Evolutionary conservation across 1,284 basidiomycete species (phyloP).

Genomic region (Puccinia triticina): DNA sequence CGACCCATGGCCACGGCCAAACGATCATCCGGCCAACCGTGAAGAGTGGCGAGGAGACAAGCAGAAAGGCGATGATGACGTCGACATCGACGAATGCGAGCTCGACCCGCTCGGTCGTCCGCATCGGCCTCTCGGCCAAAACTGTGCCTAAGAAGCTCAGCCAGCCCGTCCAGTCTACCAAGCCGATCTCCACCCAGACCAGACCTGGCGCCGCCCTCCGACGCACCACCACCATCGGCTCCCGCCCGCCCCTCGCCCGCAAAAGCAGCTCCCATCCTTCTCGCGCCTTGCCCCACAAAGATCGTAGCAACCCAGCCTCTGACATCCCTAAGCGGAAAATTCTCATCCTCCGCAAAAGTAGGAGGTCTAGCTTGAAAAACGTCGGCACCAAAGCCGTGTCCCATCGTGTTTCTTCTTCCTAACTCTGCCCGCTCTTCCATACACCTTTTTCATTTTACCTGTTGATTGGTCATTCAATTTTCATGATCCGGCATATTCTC

Average conservation of each 20-base stretch:
- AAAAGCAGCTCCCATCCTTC: background rate
- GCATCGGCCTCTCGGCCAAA: constrained; percentile 4
- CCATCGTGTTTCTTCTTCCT: constrained; percentile 5
- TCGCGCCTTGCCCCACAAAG: background rate
- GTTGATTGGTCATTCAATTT: background rate
- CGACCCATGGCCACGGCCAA: constrained; percentile 3
- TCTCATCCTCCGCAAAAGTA: background rate
- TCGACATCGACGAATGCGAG: background rate
- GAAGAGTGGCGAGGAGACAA: background rate
- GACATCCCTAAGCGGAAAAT: background rate
- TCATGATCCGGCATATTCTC: too few relatives aligned
- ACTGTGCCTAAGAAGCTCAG: background rate
- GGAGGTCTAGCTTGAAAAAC: background rate
- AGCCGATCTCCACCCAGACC: background rate
- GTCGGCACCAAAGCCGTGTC: background rate
- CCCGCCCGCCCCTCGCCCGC: background rate
- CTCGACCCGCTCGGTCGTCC: background rate
- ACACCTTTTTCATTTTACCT: background rate
- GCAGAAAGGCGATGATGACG: background rate
- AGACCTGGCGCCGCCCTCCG: background rate
- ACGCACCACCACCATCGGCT: background rate
- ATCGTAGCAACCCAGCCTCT: background rate
- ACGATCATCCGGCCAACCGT: constrained; percentile 20
- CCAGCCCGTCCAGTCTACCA: constrained; percentile 27
- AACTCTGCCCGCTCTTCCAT: background rate